Percentiles rank a stretch among this genome's conserved stretches.
Evolutionary conservation across 768 basidiomycete species (phyloP).

Genomic region (Mycena vulgaris): DNA sequence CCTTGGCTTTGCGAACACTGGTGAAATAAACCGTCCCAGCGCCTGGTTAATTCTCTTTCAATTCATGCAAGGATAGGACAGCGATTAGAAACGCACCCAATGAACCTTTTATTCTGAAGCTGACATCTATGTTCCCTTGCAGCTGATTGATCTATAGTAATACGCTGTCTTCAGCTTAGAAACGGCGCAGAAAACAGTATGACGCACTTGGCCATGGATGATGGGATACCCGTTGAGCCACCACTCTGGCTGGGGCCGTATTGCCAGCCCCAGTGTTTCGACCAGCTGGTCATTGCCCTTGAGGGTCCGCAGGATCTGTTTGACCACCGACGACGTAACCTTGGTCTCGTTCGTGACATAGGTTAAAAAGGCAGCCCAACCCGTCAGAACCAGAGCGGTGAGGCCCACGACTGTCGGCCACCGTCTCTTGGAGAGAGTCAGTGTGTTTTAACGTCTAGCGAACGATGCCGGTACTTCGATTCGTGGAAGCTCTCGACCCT

Average conservation of each 20-base stretch:
- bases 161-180: background rate
- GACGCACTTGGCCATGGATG: slow-evolving; percentile 76
- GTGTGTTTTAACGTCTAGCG: background rate
- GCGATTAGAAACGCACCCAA: slow-evolving; percentile 61
- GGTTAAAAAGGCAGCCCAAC: slow-evolving; percentile 79
- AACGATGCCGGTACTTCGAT: slow-evolving; percentile 31
- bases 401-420: slow-evolving; percentile 74
- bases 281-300: slow-evolving; percentile 66
- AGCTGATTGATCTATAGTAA: slow-evolving; percentile 75
- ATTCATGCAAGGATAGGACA: background rate
- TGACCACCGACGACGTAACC: slow-evolving; percentile 81
- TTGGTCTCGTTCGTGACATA: slow-evolving; percentile 85
- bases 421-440: slow-evolving; percentile 50
- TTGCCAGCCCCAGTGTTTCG: slow-evolving; percentile 74
- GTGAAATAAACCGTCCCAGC: slow-evolving; percentile 88
- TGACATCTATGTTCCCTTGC: slow-evolving; percentile 84
- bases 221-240: slow-evolving; percentile 85
- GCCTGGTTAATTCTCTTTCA: slow-evolving; percentile 53
- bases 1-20: slow-evolving; percentile 84
- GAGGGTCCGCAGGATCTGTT: slow-evolving; percentile 74
- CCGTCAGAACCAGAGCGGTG: slow-evolving; percentile 66
- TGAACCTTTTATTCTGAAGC: slow-evolving; percentile 82
- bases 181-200: background rate
- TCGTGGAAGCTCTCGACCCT: slow-evolving; percentile 28
- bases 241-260: slow-evolving; percentile 77